phyloP scores from a whole-genome alignment of 257 asterid species.

The Lantana camara region DNA sequence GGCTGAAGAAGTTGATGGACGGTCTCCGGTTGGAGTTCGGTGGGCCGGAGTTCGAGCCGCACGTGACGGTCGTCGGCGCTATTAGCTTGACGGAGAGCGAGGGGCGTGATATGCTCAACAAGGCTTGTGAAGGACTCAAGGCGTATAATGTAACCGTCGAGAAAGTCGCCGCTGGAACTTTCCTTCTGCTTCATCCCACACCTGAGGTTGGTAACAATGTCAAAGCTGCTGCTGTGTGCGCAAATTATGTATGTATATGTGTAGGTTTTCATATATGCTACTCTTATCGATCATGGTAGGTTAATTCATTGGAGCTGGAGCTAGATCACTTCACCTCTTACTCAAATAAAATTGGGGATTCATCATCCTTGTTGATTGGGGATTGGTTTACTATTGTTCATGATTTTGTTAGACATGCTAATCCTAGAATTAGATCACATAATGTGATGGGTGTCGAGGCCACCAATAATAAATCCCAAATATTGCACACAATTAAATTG shows the following conservation, averaged over 20 bases:
- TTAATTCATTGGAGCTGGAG: background rate
- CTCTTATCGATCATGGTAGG: background rate
- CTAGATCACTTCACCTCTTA: background rate
- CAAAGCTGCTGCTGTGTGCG: background rate
- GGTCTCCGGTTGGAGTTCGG: constrained; percentile 77
- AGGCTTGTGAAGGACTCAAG: constrained; percentile 63
- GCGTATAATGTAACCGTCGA: constrained; percentile 58
- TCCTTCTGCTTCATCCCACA: constrained; percentile 74
- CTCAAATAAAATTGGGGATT: constrained; percentile 2
- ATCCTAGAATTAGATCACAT: no score
- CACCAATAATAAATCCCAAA: no score
- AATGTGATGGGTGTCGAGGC: no score
- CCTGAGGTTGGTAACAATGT: constrained; percentile 58
- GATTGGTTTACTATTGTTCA: background rate
- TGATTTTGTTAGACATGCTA: background rate
- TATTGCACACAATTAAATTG: no score
- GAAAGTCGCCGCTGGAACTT: constrained; percentile 68
- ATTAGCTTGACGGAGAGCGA: constrained; percentile 65
- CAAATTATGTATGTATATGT: background rate
- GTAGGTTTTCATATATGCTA: background rate
- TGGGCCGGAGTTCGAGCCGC: constrained; percentile 88
- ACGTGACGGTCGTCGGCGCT: constrained; percentile 91
- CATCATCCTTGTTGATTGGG: background rate
- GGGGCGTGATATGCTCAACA: constrained; percentile 66
- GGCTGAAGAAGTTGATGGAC: constrained; percentile 78